Evolutionary conservation across 2,329 filamentous ascomycete species (phyloP), one percentile per base, ranked within the genome.

Genomic region (Dactylellina drechsleri): DNA sequence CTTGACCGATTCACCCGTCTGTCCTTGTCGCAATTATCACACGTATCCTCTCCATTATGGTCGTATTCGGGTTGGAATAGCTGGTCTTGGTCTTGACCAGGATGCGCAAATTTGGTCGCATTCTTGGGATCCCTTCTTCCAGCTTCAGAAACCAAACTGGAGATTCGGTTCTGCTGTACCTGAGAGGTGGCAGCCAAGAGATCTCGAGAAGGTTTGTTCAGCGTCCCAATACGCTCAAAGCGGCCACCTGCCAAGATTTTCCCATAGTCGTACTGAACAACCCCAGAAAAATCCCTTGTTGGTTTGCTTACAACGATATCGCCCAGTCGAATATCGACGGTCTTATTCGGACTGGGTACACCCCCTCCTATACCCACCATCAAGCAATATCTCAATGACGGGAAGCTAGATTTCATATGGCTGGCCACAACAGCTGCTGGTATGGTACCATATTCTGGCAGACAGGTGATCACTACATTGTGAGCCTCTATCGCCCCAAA

Each of bases 291-390:
- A 4, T 0, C n/a, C 1, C 36, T 59, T 12, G 45, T 41, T 18
- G 67, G 67, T 8, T 26, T 65, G 47, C 67, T 65, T 0, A 73
- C 61, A 0, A 73, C 68, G 20, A 73, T 18, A 40, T 73, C 68
- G 10, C 68, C 68, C 13, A 73, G 20, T 20, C 68, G 61, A 16
- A 73, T 57, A 45, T 73, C 68, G 8, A 6, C 26, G 4, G 2
- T 41, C 4, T 20, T 36, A 18, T 16, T 18, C 4, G 68, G 68
- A 15, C n/a, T 18, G 1, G 68, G 68, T 13, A 62, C 68, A 0
- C 68, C 61, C 23, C 68, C 68, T n/a, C 68, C 68, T 3, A 74
- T 58, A 7, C 68, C 68, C 6, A 74, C 62, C 61, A 74, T 61
- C 26, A 74, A 20, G 43, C 50, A 57, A 15, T 43, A 66, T 18